A percentile compares a stretch with the other conserved stretches of the same genome.
phyloP scores from a whole-genome alignment of 345 rosid genomes.

The Syzygium jambos region DNA sequence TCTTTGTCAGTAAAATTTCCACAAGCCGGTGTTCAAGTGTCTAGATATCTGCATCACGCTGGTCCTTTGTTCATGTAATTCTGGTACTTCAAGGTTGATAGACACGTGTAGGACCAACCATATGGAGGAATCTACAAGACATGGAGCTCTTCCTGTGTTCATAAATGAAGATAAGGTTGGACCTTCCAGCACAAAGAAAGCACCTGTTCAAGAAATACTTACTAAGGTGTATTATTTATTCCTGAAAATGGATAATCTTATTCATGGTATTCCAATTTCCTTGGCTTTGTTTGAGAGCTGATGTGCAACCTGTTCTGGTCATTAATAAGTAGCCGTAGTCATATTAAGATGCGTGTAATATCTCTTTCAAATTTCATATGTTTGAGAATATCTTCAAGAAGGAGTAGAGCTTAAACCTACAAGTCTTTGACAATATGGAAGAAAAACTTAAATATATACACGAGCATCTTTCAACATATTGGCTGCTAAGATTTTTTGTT shows the following conservation, averaged over 20 bases:
- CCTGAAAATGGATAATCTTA: neutral
- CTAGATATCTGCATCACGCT: neutral
- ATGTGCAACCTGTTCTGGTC: neutral
- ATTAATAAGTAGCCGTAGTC: neutral
- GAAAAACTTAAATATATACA: neutral
- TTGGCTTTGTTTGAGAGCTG: neutral
- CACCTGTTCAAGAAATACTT: neutral
- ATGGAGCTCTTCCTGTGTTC: neutral
- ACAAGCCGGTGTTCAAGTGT: too few relatives aligned
- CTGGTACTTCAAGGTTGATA: neutral
- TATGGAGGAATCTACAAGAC: neutral
- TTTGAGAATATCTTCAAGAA: neutral
- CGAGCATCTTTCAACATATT: neutral
- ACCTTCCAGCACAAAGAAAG: neutral
- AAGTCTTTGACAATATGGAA: neutral
- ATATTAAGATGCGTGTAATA: neutral
- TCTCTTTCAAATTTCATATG: neutral
- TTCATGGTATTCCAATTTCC: neutral
- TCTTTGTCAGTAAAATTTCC: too few relatives aligned
- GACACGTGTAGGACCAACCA: neutral
- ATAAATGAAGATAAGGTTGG: neutral
- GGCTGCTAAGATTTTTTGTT: too few relatives aligned
- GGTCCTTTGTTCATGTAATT: neutral
- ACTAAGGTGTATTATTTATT: neutral
- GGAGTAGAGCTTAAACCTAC: neutral